Conservation (phyloP, 345 rosid genomes). For the Hypericum perforatum region DNA sequence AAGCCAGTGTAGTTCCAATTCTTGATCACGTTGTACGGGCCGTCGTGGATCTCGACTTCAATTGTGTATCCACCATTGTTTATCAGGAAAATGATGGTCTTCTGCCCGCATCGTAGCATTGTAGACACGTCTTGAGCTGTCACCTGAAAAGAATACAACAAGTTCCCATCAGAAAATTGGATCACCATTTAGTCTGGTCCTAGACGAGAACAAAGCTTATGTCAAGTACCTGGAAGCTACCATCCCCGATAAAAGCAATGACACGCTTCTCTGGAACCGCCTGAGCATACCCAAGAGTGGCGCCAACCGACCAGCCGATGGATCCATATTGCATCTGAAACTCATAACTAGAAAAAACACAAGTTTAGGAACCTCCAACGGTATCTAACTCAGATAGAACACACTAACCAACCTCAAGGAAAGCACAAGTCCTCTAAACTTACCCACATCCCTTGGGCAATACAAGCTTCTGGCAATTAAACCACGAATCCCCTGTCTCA, state of each 20-base stretch:
- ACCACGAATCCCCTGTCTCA: conserved; percentile 88
- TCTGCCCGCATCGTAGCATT: conserved; percentile 60
- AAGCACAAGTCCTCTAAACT: conserved; percentile 3
- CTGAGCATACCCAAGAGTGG: conserved; percentile 76
- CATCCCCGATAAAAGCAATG: conserved; percentile 77
- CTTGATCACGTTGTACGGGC: conserved; percentile 80
- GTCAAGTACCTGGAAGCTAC: conserved; percentile 65
- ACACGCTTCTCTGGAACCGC: conserved; percentile 63
- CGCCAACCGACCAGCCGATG: conserved; percentile 86
- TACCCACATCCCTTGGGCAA: conserved; percentile 69
- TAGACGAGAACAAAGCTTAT: not conserved
- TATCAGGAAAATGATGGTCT: conserved; percentile 55
- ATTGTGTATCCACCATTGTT: conserved; percentile 83
- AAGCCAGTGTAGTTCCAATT: conserved; percentile 79
- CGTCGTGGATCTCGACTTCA: conserved; percentile 81
- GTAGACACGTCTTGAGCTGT: conserved; percentile 74
- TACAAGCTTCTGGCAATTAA: conserved; percentile 75
- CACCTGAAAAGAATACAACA: conserved; percentile 29
- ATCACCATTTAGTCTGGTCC: not conserved
- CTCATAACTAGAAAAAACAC: conserved; percentile 29
- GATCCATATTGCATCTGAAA: conserved; percentile 91
- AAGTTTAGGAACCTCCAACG: conserved; percentile 16
- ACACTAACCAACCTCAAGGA: too few relatives aligned
- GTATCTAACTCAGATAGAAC: not conserved
- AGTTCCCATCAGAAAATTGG: not conserved